Conservation (phyloP, 2,329 filamentous ascomycete genomes). For the Hypomyces rosellus region DNA sequence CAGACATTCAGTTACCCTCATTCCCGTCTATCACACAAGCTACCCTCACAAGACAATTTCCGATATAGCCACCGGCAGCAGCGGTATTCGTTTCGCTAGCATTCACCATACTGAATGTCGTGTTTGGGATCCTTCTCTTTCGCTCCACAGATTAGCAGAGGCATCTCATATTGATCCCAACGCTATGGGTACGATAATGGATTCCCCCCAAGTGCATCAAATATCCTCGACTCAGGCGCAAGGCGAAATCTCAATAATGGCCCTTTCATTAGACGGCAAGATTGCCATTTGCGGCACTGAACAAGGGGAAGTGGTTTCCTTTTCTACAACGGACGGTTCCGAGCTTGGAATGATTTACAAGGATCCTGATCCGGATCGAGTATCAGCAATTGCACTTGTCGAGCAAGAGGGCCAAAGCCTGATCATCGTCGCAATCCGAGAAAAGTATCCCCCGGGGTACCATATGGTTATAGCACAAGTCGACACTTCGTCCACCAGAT, state of each 20-base stretch:
- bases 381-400: neutral
- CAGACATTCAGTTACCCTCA: neutral
- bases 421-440: neutral
- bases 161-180: neutral
- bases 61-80: neutral
- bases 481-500: neutral
- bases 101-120: conserved; percentile 3
- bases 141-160: neutral
- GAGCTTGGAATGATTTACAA: neutral
- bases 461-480: neutral
- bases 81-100: conserved; percentile 1
- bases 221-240: neutral
- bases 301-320: neutral
- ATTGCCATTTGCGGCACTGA: conserved; percentile 2
- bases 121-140: conserved; percentile 1
- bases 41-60: neutral
- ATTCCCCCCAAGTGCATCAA: neutral
- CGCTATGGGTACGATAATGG: neutral
- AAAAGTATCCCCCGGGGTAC: neutral
- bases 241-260: conserved; percentile 1
- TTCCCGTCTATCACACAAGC: neutral
- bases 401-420: neutral
- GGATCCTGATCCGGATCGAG: neutral
- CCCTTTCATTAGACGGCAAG: neutral
- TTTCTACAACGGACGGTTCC: conserved; percentile 1